Conservation (phyloP, 768 basidiomycete genomes). For the Psilocybe sp. region DNA sequence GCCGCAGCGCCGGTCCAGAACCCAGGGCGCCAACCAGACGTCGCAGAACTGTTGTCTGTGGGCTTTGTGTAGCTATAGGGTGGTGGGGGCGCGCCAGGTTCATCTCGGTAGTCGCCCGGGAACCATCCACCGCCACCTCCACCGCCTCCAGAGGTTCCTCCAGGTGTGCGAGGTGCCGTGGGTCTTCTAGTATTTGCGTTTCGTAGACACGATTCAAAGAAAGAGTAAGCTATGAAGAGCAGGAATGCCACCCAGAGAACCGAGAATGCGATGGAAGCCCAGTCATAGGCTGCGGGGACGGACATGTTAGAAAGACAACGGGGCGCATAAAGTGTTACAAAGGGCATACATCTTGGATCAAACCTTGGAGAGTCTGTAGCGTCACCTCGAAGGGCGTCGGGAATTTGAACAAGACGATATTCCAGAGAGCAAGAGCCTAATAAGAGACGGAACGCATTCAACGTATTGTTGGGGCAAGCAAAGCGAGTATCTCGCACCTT, state of each 20-base stretch:
- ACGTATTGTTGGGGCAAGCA: neutral
- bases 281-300: constrained; percentile 39
- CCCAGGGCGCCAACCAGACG: constrained; percentile 58
- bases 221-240: constrained; percentile 50
- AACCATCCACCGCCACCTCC: constrained; percentile 45
- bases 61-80: constrained; percentile 49
- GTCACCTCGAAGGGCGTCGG: constrained; percentile 37
- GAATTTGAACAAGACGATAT: constrained; percentile 76
- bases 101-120: constrained; percentile 40
- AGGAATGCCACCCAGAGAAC: constrained; percentile 55
- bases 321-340: neutral
- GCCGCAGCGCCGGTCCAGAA: constrained; percentile 84
- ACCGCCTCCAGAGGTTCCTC: constrained; percentile 31
- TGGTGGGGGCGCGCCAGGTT: constrained; percentile 43
- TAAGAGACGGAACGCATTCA: neutral
- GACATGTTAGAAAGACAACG: neutral
- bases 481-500: constrained; percentile 47
- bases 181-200: constrained; percentile 17
- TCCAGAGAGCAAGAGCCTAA: constrained; percentile 85
- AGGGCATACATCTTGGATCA: constrained; percentile 25
- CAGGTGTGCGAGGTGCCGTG: constrained; percentile 26
- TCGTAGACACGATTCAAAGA: constrained; percentile 55
- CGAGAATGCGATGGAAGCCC: constrained; percentile 48
- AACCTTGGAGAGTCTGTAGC: constrained; percentile 25
- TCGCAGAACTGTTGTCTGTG: constrained; percentile 17